Evolutionary conservation across 306 rosid genomes (phyloP).

Genomic region (Trichosanthes truncata): DNA sequence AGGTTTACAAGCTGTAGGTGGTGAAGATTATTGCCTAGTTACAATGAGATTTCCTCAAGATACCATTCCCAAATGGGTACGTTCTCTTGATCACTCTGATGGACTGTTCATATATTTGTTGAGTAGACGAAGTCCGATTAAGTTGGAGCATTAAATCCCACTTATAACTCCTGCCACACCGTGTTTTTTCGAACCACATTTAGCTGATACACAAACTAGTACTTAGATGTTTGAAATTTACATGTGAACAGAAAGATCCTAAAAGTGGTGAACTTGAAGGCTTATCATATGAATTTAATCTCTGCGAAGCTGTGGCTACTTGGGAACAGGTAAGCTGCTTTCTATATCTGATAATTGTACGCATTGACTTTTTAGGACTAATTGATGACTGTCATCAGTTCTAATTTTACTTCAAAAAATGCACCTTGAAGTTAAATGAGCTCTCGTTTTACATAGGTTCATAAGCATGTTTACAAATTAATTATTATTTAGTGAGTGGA

Average conservation of each 20-base stretch:
- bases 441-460: not conserved
- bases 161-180: not conserved
- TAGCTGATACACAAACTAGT: not conserved
- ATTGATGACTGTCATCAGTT: not conserved
- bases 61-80: constrained; percentile 94
- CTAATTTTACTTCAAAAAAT: not conserved
- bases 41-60: constrained; percentile 59
- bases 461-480: constrained; percentile 31
- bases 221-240: constrained; percentile 15
- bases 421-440: not conserved
- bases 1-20: constrained; percentile 52
- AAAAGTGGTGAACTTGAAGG: constrained; percentile 90
- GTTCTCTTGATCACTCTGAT: constrained; percentile 9
- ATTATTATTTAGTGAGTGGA: constrained; percentile 38
- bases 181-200: not conserved
- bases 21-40: constrained; percentile 57
- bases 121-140: not conserved
- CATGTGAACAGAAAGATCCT: constrained; percentile 66
- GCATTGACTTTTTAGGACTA: not conserved
- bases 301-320: constrained; percentile 90
- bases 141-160: not conserved
- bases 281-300: constrained; percentile 66
- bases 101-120: not conserved
- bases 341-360: not conserved
- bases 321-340: constrained; percentile 79